Evolutionary conservation across 306 rosid genomes (phyloP), one percentile per base, ranked within the genome.

Genomic region (Trifolium dubium): DNA sequence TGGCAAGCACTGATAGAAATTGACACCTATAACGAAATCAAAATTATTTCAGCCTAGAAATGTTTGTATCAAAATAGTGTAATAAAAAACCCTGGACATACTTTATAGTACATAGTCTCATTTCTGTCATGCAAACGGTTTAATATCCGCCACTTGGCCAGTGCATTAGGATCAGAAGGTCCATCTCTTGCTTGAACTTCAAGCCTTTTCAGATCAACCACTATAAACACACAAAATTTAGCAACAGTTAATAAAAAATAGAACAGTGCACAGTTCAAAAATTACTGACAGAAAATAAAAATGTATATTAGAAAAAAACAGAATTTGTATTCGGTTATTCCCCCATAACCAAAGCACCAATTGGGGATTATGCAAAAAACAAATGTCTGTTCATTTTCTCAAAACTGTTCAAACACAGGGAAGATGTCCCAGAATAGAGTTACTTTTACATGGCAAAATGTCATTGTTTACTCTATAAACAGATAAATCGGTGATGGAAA

Each of bases 71-170:
- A 66, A 68, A 77, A 64, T 54, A 75, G 40, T 65, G 37, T 29
- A 63, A 68, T 29, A 47, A 67, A 64, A 76, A 73, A 47, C 56
- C 65, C 29, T 66, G 51, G 74, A 73, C 88, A 72, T 82, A 95
- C 99, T 79, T 90, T 95, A 69, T 95, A 92, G 79, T 92, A 95
- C 99, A 95, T 95, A 8, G 92, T 87, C 88, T 92, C 99, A 79
- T 95, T 95, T 86, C 99, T 87, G 76, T 95, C 99, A 80, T 95
- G 99, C 88, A 95, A 78, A 14, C 99, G 91, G 58, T 95, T 95
- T 53, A 95, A 92, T 83, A 95, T 92, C 71, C 99, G 96, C 99
- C 99, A 95, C 83, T 87, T 95, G 67, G 99, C 98, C 67, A 95
- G 82, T 43, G 99, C 93, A 86, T 95, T 86, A 41, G 99, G 96